phyloP scores from a whole-genome alignment of 768 basidiomycete species.

The Stropharia rugosoannulata region DNA sequence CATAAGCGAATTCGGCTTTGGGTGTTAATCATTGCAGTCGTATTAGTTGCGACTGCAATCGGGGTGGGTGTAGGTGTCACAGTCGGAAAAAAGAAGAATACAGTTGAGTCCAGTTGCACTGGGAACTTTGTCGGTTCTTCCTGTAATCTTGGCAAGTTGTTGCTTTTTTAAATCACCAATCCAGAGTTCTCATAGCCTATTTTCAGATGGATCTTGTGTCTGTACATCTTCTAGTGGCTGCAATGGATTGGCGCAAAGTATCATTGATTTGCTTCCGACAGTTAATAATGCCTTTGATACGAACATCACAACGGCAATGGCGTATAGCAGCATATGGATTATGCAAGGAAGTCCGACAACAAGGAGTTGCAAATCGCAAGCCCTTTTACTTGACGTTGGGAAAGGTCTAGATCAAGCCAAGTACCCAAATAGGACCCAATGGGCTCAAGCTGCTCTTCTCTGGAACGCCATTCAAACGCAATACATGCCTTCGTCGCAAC shows the following conservation, averaged over 20 bases:
- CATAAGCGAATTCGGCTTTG: conserved; percentile 9
- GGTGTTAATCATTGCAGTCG: conserved; percentile 25
- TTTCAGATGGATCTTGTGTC: conserved; percentile 60
- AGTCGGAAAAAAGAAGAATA: conserved; percentile 24
- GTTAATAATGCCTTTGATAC: conserved; percentile 46
- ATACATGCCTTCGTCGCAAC: conserved; percentile 34
- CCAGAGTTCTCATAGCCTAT: conserved; percentile 3
- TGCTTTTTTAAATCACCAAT: background rate
- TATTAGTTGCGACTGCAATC: conserved; percentile 37
- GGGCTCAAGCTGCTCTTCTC: conserved; percentile 59
- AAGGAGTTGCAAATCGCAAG: conserved; percentile 52
- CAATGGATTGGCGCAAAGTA: conserved; percentile 50
- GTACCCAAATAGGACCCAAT: conserved; percentile 50
- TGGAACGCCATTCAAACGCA: conserved; percentile 59
- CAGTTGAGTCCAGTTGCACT: conserved; percentile 30
- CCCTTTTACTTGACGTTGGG: conserved; percentile 53
- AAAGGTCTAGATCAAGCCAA: conserved; percentile 35
- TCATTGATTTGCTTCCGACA: conserved; percentile 47
- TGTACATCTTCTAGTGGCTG: conserved; percentile 53
- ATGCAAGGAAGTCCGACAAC: conserved; percentile 42
- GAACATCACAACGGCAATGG: conserved; percentile 41
- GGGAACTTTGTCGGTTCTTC: conserved; percentile 44
- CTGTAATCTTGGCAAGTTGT: conserved; percentile 55
- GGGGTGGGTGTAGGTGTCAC: conserved; percentile 45
- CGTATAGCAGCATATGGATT: conserved; percentile 52